Conservation (phyloP, 768 basidiomycete species). For the Suillus brevipes region DNA sequence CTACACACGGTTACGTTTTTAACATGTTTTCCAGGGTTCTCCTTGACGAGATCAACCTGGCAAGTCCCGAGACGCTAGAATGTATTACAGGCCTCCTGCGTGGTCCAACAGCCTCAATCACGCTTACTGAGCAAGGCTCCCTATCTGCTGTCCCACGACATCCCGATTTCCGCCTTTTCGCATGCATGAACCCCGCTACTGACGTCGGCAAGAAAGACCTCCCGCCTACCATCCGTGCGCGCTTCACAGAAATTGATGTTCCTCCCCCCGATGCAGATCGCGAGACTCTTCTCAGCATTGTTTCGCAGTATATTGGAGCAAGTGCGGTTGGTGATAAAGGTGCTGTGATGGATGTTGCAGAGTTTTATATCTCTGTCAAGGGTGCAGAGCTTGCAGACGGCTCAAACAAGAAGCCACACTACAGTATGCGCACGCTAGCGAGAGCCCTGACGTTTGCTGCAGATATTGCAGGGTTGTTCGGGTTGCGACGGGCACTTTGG, state of each 20-base stretch:
- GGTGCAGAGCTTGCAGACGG: constrained; percentile 86
- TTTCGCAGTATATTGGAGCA: constrained; percentile 86
- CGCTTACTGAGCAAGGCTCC: constrained; percentile 90
- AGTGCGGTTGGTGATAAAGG: constrained; percentile 82
- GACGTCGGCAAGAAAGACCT: constrained; percentile 99
- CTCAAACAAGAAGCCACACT: constrained; percentile 89
- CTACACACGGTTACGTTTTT: neutral
- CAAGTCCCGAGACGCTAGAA: constrained; percentile 92
- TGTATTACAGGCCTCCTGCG: constrained; percentile 87
- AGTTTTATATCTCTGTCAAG: constrained; percentile 86
- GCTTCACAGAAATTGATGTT: constrained; percentile 95
- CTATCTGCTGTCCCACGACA: constrained; percentile 89
- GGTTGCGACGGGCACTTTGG: constrained; percentile 86
- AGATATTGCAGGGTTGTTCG: constrained; percentile 73
- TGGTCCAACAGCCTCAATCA: constrained; percentile 84
- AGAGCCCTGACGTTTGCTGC: constrained; percentile 90
- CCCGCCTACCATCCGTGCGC: constrained; percentile 82
- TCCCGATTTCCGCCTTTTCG: constrained; percentile 93
- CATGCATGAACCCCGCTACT: constrained; percentile 99
- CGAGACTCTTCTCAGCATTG: constrained; percentile 84
- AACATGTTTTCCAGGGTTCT: constrained; percentile 62
- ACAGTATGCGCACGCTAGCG: constrained; percentile 93
- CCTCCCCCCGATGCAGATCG: constrained; percentile 91
- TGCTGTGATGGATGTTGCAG: constrained; percentile 86
- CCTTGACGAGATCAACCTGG: constrained; percentile 95